These are phyloP conservation scores for Zygnema cylindricum DNA, from an alignment of 139 green algal species.

Conservation along the genomic window DNA sequence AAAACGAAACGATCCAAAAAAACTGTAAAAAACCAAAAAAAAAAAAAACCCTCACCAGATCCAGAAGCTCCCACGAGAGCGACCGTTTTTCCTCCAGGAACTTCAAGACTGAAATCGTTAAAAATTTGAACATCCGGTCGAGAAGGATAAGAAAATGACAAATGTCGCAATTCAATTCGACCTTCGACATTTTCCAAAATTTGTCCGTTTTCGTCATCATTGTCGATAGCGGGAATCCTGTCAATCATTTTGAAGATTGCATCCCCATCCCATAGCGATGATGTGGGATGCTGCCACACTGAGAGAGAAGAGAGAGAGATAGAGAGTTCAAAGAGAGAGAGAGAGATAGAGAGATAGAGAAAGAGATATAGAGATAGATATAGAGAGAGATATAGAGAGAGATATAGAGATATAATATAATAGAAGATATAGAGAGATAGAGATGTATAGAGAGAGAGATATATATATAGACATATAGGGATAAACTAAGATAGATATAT, in stretches of 20 bases:
- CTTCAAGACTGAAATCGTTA: constrained; percentile 46
- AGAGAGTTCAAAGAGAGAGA: constrained; percentile 59
- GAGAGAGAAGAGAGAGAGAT: constrained; percentile 80
- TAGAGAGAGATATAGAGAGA: neutral
- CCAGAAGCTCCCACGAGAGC: constrained; percentile 89
- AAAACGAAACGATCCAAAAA: no score
- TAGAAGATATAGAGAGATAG: no score
- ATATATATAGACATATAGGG: neutral
- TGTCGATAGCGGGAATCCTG: constrained; percentile 32
- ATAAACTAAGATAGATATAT: neutral
- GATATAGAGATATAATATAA: no score
- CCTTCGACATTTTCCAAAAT: constrained; percentile 26
- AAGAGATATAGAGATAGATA: neutral
- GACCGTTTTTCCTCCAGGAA: constrained; percentile 80
- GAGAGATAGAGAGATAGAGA: neutral
- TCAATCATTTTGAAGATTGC: constrained; percentile 46
- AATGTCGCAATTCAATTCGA: constrained; percentile 72
- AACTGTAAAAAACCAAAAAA: no score
- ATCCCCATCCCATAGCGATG: constrained; percentile 60
- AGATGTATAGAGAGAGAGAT: no score
- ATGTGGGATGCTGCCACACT: constrained; percentile 29
- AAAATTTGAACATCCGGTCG: constrained; percentile 63
- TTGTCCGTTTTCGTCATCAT: constrained; percentile 28
- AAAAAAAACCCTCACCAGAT: constrained; percentile 90
- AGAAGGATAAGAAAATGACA: constrained; percentile 85